phyloP scores from a whole-genome alignment of 805 yeast genomes.

The Barnettozyma populi region DNA sequence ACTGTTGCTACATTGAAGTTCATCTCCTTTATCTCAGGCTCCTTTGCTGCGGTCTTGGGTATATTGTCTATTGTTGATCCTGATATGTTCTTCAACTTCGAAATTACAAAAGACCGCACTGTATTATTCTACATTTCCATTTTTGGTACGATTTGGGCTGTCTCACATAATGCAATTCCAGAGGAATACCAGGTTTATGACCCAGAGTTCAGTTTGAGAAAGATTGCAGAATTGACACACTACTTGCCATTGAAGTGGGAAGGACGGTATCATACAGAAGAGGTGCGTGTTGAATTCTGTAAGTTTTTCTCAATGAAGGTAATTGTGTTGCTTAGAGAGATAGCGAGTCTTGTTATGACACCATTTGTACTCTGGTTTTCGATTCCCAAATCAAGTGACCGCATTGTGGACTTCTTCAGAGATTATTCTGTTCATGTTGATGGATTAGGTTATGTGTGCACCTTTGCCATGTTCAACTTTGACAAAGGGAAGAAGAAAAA shows the following conservation, averaged over 20 bases:
- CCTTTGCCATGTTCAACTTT: conserved; percentile 87
- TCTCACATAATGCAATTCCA: conserved; percentile 66
- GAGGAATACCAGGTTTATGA: conserved; percentile 73
- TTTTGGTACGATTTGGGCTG: conserved; percentile 84
- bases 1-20: conserved; percentile 52
- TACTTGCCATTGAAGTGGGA: conserved; percentile 87
- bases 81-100: conserved; percentile 85
- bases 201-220: conserved; percentile 80
- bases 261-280: conserved; percentile 75
- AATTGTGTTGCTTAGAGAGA: conserved; percentile 65
- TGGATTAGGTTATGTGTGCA: conserved; percentile 92
- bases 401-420: conserved; percentile 84
- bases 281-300: conserved; percentile 80
- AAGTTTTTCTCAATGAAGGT: conserved; percentile 70
- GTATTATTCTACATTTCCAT: conserved; percentile 84
- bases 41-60: conserved; percentile 84
- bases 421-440: conserved; percentile 88
- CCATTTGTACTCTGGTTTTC: conserved; percentile 90
- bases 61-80: conserved; percentile 76
- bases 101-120: conserved; percentile 73
- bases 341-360: conserved; percentile 74
- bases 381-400: conserved; percentile 65
- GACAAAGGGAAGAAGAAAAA: conserved; percentile 49
- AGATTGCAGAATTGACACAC: conserved; percentile 84
- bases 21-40: conserved; percentile 73